These are phyloP conservation scores for Aspergillus novofumigatus DNA, from an alignment of 2,329 filamentous ascomycete genomes.

Conservation along the genomic window DNA sequence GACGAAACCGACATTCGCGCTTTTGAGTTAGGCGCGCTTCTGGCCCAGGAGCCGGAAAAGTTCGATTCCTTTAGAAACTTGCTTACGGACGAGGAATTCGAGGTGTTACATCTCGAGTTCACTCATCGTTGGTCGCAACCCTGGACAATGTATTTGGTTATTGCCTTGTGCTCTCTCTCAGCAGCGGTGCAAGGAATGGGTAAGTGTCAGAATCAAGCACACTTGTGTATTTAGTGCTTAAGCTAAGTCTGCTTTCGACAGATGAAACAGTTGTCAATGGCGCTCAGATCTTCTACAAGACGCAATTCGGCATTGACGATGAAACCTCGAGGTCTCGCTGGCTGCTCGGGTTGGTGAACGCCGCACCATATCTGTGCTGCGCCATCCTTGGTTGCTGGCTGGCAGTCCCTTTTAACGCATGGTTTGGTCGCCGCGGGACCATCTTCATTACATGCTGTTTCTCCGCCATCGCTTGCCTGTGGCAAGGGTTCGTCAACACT, in stretches of 20 bases:
- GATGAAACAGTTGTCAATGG: slow-evolving; percentile 68
- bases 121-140: slow-evolving; percentile 68
- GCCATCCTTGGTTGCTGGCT: slow-evolving; percentile 69
- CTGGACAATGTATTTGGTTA: slow-evolving; percentile 60
- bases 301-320: slow-evolving; percentile 56
- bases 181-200: slow-evolving; percentile 68
- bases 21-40: slow-evolving; percentile 57
- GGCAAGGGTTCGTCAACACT: slow-evolving; percentile 62
- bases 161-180: slow-evolving; percentile 62
- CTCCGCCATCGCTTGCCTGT: slow-evolving; percentile 52
- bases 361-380: slow-evolving; percentile 57
- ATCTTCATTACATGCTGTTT: slow-evolving; percentile 75
- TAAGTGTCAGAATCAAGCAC: slow-evolving; percentile 15
- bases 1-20: slow-evolving; percentile 55
- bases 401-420: slow-evolving; percentile 67
- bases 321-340: slow-evolving; percentile 49
- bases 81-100: slow-evolving; percentile 56
- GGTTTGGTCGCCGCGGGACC: slow-evolving; percentile 66
- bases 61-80: slow-evolving; percentile 46
- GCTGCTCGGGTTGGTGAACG: slow-evolving; percentile 61
- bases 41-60: slow-evolving; percentile 52
- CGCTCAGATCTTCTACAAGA: slow-evolving; percentile 62
- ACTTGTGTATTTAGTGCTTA: neutral
- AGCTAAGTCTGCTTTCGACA: slow-evolving; percentile 14
- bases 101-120: slow-evolving; percentile 56